Evolutionary conservation across 768 basidiomycete species (phyloP), one percentile per base, ranked within the genome.

Genomic region (Phanerochaete sordida): DNA sequence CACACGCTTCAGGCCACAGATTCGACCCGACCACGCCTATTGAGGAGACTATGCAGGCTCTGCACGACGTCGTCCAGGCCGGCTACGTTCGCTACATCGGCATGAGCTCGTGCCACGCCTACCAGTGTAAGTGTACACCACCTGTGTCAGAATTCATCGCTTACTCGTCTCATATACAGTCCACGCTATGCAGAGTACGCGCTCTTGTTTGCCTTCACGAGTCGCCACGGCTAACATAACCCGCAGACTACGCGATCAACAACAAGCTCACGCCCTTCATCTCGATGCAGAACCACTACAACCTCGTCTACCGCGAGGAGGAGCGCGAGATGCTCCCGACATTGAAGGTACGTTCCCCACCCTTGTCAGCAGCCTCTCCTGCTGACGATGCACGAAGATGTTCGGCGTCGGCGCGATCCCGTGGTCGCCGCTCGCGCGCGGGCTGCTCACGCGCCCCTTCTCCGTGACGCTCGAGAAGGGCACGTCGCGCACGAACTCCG

Each of bases 261-360:
- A 71, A 79, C 63, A 70, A 71, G 28, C 65, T 73, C 23, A 73
- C 71, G 26, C 72, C 72, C 0, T 80, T 80, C 69, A 75, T 80
- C 66, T 74, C 75, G 12, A 79, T 80, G 78, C 79, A 81, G 64
- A 79, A 81, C 65, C 74, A 75, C 57, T 75, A 81, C 63, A 73
- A 65, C 57, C 70, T 77, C 16, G 51, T 76, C 43, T 80, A 80
- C 64, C 71, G 79, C 58, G 79, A 81, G 65, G 79, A 81, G 64
- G 78, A 75, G 66, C 73, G 75, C 39, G 74, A 74, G 65, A 74
- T 75, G 73, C 72, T 78, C 58, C 79, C 79, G 0, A 68, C 67
- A 19, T 63, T 73, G 16, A 72, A 73, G 64, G 70, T 68, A 19
- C 3, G 49, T n/a, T n/a, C n/a, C 19, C 39, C 39, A 43, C 33